phyloP scores from a whole-genome alignment of 768 basidiomycete species.

The Kwoniella botswanensis region DNA sequence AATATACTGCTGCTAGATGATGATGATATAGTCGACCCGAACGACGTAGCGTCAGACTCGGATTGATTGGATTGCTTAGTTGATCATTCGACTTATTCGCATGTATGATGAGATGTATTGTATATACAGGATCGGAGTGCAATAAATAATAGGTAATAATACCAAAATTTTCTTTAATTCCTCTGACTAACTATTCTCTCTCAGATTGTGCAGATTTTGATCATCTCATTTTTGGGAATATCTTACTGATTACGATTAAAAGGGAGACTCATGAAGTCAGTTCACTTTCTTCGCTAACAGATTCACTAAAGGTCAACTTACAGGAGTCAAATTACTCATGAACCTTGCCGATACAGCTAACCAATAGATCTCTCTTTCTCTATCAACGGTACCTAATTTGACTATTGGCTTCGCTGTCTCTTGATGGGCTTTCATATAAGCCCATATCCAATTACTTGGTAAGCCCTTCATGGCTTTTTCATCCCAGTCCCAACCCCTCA shows the following conservation, averaged over 20 bases:
- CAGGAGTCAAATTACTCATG: background rate
- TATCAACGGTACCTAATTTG: background rate
- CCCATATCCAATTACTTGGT: slow-evolving; percentile 1
- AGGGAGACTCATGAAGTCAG: background rate
- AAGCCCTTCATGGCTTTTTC: background rate
- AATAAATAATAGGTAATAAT: too few species aligned
- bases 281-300: background rate
- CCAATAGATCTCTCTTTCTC: background rate
- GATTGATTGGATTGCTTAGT: slow-evolving; percentile 14
- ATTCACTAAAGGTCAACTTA: background rate
- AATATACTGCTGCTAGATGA: slow-evolving; percentile 20
- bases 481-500: background rate
- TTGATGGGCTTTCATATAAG: slow-evolving; percentile 6
- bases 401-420: too few species aligned
- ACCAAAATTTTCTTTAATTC: background rate
- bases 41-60: slow-evolving; percentile 50
- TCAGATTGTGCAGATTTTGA: background rate
- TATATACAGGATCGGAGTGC: background rate
- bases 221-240: too few species aligned
- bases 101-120: slow-evolving; percentile 9
- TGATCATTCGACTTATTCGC: background rate
- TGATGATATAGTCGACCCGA: slow-evolving; percentile 46
- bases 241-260: too few species aligned
- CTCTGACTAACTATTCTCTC: background rate
- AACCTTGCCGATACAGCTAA: background rate